These are phyloP conservation scores for Leccinum arenicola DNA, from an alignment of 768 basidiomycete species.

Conservation along the genomic window DNA sequence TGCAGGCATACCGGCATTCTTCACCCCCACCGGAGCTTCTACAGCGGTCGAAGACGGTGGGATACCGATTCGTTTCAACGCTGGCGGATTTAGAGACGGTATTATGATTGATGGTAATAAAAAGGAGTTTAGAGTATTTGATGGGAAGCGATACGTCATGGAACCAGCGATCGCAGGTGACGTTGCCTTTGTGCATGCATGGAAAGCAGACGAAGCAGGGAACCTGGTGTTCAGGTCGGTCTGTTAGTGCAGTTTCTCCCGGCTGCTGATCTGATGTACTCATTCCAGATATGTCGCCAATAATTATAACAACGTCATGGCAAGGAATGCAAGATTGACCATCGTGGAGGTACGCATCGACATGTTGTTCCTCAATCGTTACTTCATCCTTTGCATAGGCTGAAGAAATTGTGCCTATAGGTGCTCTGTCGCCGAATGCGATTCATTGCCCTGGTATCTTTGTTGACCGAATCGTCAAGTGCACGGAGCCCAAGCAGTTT, in stretches of 20 bases:
- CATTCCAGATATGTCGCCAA: constrained; percentile 71
- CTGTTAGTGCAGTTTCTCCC: not conserved
- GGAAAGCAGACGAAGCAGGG: constrained; percentile 89
- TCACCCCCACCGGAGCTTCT: constrained; percentile 80
- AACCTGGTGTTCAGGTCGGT: constrained; percentile 81
- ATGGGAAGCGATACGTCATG: constrained; percentile 74
- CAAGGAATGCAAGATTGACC: constrained; percentile 80
- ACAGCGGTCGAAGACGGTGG: constrained; percentile 74
- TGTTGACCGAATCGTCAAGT: constrained; percentile 79
- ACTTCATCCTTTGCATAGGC: constrained; percentile 54
- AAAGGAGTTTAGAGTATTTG: constrained; percentile 75
- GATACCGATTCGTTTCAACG: constrained; percentile 75
- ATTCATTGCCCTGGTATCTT: constrained; percentile 82
- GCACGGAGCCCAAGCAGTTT: constrained; percentile 70
- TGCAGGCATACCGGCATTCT: constrained; percentile 91
- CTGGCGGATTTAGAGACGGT: constrained; percentile 65
- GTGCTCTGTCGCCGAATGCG: constrained; percentile 74
- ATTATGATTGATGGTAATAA: constrained; percentile 69
- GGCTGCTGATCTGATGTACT: not conserved
- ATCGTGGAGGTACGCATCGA: constrained; percentile 76
- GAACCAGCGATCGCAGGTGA: constrained; percentile 74
- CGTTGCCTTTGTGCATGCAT: constrained; percentile 81
- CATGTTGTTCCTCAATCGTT: constrained; percentile 1
- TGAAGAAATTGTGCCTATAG: constrained; percentile 84
- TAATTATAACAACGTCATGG: constrained; percentile 79